Evolutionary conservation across 257 asterid genomes (phyloP).

Genomic region (Jaltomata sinuosa): DNA sequence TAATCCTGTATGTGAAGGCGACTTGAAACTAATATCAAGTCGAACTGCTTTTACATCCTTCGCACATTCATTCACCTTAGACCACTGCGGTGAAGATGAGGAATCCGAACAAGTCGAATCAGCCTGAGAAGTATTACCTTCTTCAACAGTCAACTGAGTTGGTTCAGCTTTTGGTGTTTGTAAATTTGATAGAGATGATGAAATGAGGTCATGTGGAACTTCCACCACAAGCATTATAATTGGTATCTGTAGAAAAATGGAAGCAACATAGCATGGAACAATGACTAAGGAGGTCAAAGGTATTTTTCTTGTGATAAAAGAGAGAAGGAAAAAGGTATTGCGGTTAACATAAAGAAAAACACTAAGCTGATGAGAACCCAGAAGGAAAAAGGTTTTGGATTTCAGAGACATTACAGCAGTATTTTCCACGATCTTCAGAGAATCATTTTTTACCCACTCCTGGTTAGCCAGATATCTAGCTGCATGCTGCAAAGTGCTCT

Average conservation of each 20-base stretch:
- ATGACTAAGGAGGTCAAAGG: not conserved
- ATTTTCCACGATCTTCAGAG: slow-evolving; percentile 99
- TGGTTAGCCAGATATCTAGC: slow-evolving; percentile 98
- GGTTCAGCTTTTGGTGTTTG: slow-evolving; percentile 44
- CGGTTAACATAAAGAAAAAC: not conserved
- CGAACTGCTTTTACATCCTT: slow-evolving; percentile 75
- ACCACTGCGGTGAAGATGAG: slow-evolving; percentile 32
- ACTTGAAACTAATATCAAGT: slow-evolving; percentile 95
- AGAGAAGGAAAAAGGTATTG: not conserved
- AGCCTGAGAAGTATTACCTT: slow-evolving; percentile 36
- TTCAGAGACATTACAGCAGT: slow-evolving; percentile 76
- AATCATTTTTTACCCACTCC: slow-evolving; percentile 99
- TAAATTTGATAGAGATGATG: slow-evolving; percentile 37
- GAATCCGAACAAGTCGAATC: slow-evolving; percentile 35
- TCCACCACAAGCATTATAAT: slow-evolving; percentile 98
- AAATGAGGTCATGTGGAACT: slow-evolving; percentile 75
- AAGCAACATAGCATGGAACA: not conserved
- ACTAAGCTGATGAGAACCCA: not conserved
- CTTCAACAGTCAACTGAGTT: slow-evolving; percentile 31
- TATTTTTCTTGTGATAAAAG: not conserved
- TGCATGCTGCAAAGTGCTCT: slow-evolving; percentile 72
- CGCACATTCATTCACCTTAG: slow-evolving; percentile 24
- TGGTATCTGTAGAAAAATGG: slow-evolving; percentile 59
- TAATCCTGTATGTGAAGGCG: slow-evolving; percentile 93
- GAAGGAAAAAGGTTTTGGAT: not conserved